Evolutionary conservation across 176 grass and related monocot genomes (phyloP).

Genomic region (Carex cristatella): DNA sequence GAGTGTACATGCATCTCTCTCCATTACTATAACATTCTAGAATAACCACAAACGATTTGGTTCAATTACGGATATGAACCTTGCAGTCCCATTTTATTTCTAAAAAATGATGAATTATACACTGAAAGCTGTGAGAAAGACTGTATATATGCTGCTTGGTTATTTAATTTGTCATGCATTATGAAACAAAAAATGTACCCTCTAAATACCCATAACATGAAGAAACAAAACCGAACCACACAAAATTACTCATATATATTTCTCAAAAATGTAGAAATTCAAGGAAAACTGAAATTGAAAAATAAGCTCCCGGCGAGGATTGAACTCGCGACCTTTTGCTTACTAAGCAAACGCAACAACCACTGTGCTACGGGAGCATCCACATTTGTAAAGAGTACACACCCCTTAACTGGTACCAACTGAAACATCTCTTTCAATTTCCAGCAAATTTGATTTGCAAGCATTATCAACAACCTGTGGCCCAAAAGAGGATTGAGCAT

Average conservation of each 20-base stretch:
- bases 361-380: constrained; percentile 43
- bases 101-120: no score
- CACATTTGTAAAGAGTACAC: background rate
- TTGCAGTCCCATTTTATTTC: no score
- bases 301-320: constrained; percentile 32
- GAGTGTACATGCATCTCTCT: no score
- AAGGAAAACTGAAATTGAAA: background rate
- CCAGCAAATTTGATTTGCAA: background rate
- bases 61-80: no score
- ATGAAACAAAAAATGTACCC: background rate
- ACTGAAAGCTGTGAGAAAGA: background rate
- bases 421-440: background rate
- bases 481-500: constrained; percentile 16
- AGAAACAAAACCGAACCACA: background rate
- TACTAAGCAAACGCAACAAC: constrained; percentile 88
- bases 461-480: constrained; percentile 12
- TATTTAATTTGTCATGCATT: background rate
- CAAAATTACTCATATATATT: background rate
- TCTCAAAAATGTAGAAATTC: background rate
- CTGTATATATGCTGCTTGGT: background rate
- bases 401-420: background rate
- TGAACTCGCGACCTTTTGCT: constrained; percentile 88
- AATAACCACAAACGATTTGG: no score
- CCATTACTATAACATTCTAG: no score
- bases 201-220: background rate